phyloP scores from a whole-genome alignment of 805 yeast species.

The Candida jianshihensis region DNA sequence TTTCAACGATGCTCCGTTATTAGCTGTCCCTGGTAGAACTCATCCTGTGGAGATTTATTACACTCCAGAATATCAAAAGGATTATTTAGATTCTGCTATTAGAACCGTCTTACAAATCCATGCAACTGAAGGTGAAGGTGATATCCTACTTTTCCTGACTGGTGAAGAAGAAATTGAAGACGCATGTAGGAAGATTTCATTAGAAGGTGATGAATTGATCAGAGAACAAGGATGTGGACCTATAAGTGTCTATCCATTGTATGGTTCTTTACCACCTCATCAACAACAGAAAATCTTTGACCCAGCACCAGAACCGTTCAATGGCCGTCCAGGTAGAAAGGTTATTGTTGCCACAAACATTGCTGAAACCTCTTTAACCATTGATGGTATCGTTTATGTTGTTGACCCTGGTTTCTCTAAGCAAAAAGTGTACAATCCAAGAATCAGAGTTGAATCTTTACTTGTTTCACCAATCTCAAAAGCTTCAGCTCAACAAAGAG shows the following conservation, averaged over 20 bases:
- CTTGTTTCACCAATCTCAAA: slow-evolving; percentile 94
- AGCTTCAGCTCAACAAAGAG: slow-evolving; percentile 97
- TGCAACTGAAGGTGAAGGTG: slow-evolving; percentile 94
- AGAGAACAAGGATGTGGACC: slow-evolving; percentile 93
- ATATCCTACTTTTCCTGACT: slow-evolving; percentile 76
- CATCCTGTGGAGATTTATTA: slow-evolving; percentile 95
- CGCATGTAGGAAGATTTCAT: slow-evolving; percentile 79
- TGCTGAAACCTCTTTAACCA: slow-evolving; percentile 96
- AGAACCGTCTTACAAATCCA: slow-evolving; percentile 94
- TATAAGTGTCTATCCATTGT: slow-evolving; percentile 80
- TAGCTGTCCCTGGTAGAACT: slow-evolving; percentile 97
- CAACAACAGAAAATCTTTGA: slow-evolving; percentile 93
- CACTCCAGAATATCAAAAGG: slow-evolving; percentile 94
- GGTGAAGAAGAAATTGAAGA: slow-evolving; percentile 99
- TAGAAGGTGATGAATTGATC: slow-evolving; percentile 83
- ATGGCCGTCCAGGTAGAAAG: slow-evolving; percentile 92
- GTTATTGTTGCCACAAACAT: slow-evolving; percentile 89
- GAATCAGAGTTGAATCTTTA: slow-evolving; percentile 90
- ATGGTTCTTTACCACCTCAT: slow-evolving; percentile 94
- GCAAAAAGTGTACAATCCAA: slow-evolving; percentile 93
- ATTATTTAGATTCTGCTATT: slow-evolving; percentile 90
- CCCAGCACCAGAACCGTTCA: slow-evolving; percentile 69
- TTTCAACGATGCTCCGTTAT: slow-evolving; percentile 84
- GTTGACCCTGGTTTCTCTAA: slow-evolving; percentile 97
- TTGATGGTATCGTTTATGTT: slow-evolving; percentile 95